Conservation (phyloP, 352 stramenopile genomes). For the Phytophthora boehmeriae region DNA sequence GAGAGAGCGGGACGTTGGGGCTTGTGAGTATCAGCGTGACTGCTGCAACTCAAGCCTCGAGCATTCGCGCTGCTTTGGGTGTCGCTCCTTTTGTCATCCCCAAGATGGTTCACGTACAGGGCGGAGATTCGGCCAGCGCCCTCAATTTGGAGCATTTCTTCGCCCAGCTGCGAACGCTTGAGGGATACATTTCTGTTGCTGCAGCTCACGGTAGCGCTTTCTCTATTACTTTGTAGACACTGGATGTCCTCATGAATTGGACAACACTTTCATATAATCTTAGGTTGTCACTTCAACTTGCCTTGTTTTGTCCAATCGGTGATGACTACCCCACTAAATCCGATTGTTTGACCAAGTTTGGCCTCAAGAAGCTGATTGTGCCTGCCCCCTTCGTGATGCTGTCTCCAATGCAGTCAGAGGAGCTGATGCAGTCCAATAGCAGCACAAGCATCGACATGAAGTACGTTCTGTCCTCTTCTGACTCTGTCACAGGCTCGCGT, state of each 20-base stretch:
- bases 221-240: conserved; percentile 18
- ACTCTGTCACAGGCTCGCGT: neutral
- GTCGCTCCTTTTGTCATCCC: conserved; percentile 42
- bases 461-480: conserved; percentile 11
- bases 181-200: conserved; percentile 46
- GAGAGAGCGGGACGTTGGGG: conserved; percentile 41
- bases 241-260: too few relatives aligned
- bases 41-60: conserved; percentile 33
- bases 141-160: conserved; percentile 65
- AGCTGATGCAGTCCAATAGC: conserved; percentile 25
- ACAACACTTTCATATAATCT: too few relatives aligned
- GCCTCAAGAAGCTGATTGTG: neutral
- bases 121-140: conserved; percentile 8
- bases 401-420: conserved; percentile 27
- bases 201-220: conserved; percentile 46
- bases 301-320: too few relatives aligned
- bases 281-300: too few relatives aligned
- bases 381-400: conserved; percentile 13
- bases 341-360: too few relatives aligned
- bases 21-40: conserved; percentile 51
- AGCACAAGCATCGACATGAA: conserved; percentile 42
- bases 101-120: conserved; percentile 48
- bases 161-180: conserved; percentile 59
- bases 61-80: conserved; percentile 39
- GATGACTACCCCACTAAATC: neutral